Conservation (phyloP, 1,284 basidiomycete genomes). For the Porogramme epimiltina region DNA sequence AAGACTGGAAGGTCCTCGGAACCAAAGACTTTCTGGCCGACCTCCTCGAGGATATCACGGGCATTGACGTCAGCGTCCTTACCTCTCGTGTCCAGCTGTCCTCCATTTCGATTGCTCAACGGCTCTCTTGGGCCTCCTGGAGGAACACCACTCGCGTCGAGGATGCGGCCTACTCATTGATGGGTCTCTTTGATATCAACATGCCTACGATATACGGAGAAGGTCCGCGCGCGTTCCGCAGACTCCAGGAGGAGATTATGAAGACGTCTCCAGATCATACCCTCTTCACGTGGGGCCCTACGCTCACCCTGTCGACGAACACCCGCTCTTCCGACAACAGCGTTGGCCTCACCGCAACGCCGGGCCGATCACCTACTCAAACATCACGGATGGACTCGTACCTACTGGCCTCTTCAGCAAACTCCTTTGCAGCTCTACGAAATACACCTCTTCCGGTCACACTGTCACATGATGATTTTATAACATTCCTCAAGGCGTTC, state of each 20-base stretch:
- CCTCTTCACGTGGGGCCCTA: conserved; percentile 1
- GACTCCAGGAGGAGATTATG: conserved; percentile 4
- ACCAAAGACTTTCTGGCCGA: conserved; percentile 1
- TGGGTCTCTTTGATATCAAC: conserved; percentile 6
- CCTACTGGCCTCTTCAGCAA: neutral
- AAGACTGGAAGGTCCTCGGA: neutral
- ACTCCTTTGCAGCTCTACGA: neutral
- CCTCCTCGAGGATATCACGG: neutral
- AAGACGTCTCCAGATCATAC: conserved; percentile 1
- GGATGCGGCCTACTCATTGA: conserved; percentile 3
- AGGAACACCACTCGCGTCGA: conserved; percentile 1
- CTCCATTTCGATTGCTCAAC: neutral
- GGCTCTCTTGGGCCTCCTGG: conserved; percentile 2
- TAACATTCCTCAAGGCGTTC: neutral
- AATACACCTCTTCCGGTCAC: neutral
- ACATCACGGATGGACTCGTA: neutral
- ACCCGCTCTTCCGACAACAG: neutral
- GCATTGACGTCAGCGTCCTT: neutral
- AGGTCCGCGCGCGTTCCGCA: neutral
- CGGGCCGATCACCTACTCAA: neutral
- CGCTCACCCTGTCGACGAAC: neutral
- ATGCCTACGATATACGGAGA: conserved; percentile 4
- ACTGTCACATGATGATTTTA: neutral
- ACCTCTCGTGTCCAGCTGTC: neutral
- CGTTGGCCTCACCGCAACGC: neutral